Percentiles rank a stretch among this genome's conserved stretches.
phyloP scores from a whole-genome alignment of 2,329 filamentous ascomycete species.

The Blumeria graminis region DNA sequence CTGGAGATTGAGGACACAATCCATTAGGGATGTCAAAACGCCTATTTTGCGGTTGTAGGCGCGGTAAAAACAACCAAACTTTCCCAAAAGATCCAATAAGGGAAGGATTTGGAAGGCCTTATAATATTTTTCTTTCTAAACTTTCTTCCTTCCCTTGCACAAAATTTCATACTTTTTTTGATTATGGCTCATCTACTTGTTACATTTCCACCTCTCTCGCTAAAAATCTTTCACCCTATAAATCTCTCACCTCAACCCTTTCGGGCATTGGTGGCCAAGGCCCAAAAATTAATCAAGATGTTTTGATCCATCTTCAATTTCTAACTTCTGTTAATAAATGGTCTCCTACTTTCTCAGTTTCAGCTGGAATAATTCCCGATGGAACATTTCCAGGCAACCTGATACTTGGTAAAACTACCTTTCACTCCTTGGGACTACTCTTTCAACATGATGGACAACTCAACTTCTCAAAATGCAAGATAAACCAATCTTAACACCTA shows the following conservation, averaged over 20 bases:
- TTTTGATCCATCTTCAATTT: not conserved
- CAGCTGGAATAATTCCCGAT: not conserved
- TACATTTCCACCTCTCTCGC: too few species aligned
- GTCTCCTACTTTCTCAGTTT: not conserved
- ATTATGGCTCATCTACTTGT: too few species aligned
- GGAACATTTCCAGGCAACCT: not conserved
- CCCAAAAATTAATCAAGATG: not conserved
- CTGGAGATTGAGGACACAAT: too few species aligned
- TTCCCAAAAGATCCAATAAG: too few species aligned
- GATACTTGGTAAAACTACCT: not conserved
- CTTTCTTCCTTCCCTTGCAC: too few species aligned
- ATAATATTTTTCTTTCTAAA: too few species aligned
- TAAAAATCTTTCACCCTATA: too few species aligned
- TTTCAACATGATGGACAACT: not conserved
- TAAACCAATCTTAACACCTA: not conserved
- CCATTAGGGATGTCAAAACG: too few species aligned
- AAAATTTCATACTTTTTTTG: too few species aligned
- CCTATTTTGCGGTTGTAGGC: too few species aligned
- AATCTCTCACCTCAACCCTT: not conserved
- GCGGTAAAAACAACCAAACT: too few species aligned
- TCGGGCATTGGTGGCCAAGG: not conserved
- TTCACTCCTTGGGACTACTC: not conserved
- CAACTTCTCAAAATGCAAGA: not conserved
- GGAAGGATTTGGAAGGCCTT: too few species aligned
- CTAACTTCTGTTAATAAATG: not conserved